These are phyloP conservation scores for Cymbidium sinense DNA, from an alignment of 106 monocot species.

Conservation along the genomic window DNA sequence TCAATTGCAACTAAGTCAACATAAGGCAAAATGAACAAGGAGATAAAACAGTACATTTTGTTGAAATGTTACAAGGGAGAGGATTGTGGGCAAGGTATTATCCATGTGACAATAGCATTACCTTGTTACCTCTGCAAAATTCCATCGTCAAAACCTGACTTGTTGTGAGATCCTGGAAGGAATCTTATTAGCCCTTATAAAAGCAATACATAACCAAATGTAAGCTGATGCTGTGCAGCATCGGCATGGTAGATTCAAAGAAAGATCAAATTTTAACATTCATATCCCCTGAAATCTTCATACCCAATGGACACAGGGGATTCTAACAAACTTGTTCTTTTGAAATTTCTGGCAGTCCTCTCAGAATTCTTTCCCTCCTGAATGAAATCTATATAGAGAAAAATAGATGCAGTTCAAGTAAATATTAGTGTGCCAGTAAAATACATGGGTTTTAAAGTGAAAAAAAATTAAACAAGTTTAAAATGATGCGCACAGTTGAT, in stretches of 20 bases:
- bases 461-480: neutral
- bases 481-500: constrained; percentile 7
- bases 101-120: constrained; percentile 19
- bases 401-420: neutral
- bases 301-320: constrained; percentile 82
- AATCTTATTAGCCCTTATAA: constrained; percentile 5
- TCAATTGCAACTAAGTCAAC: neutral
- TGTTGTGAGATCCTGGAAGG: constrained; percentile 76
- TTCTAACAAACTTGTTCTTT: constrained; percentile 48
- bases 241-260: neutral
- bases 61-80: neutral
- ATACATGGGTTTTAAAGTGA: neutral
- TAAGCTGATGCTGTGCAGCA: neutral
- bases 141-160: constrained; percentile 89
- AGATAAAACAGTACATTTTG: neutral
- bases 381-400: constrained; percentile 64
- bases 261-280: neutral
- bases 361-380: constrained; percentile 90
- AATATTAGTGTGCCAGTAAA: neutral
- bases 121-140: constrained; percentile 87
- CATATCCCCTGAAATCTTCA: constrained; percentile 1
- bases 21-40: neutral
- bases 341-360: constrained; percentile 77
- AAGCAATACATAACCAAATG: neutral
- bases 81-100: neutral